phyloP scores from a whole-genome alignment of 371 early-diverging fungal species.

The Mortierella sp. region DNA sequence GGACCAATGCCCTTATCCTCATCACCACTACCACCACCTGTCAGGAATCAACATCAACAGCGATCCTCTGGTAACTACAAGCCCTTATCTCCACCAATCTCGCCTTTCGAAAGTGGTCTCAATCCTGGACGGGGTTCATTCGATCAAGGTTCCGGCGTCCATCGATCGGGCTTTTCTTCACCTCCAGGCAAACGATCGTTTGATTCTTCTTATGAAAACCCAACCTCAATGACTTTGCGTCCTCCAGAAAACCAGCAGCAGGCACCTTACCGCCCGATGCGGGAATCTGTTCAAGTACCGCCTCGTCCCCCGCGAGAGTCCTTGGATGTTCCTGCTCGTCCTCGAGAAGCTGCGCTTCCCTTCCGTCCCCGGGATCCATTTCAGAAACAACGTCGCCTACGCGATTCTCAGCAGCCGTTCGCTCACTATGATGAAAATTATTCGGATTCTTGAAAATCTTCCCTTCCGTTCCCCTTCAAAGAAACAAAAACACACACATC shows the following conservation, averaged over 20 bases:
- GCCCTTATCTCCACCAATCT: not conserved
- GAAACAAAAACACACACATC: too few species aligned
- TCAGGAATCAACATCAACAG: not conserved
- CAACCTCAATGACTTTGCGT: not conserved
- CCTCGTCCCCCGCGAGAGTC: not conserved
- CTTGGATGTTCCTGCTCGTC: not conserved
- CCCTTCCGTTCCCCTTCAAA: too few species aligned
- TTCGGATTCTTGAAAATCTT: too few species aligned
- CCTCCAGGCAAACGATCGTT: too few species aligned
- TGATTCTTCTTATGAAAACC: too few species aligned
- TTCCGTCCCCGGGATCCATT: not conserved
- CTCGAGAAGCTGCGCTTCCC: not conserved
- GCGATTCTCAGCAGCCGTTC: not conserved
- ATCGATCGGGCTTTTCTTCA: too few species aligned
- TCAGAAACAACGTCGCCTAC: not conserved
- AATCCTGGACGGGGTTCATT: not conserved
- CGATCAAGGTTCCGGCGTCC: not conserved
- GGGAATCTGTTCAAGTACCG: not conserved
- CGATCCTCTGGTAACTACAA: not conserved
- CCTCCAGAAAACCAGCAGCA: conserved; percentile 2
- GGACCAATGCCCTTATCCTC: not conserved
- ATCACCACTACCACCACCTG: not conserved
- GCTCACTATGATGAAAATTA: too few species aligned
- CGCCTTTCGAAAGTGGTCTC: not conserved
- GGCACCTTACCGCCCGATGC: not conserved